phyloP scores from a whole-genome alignment of 331 rosid genomes.

The Erythrophleum ivorense region DNA sequence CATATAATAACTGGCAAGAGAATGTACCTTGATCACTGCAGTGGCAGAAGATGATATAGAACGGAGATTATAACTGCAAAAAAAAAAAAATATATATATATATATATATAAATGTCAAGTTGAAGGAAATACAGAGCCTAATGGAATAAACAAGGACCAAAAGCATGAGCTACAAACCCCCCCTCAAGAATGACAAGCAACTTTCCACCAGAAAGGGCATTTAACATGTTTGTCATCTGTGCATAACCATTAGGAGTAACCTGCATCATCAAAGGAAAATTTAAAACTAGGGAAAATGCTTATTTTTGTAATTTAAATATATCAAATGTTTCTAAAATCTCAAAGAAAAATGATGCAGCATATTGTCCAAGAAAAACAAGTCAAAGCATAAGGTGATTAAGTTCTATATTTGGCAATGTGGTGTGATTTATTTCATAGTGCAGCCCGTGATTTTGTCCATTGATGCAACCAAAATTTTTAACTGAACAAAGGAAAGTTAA shows the following conservation, averaged over 20 bases:
- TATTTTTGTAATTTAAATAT: conserved; percentile 17
- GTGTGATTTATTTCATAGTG: conserved; percentile 28
- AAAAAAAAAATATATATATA: too few relatives aligned
- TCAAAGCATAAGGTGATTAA: conserved; percentile 14
- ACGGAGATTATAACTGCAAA: conserved; percentile 95
- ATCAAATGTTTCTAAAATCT: conserved; percentile 13
- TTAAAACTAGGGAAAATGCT: conserved; percentile 25
- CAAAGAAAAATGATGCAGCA: conserved; percentile 18
- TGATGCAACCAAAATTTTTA: conserved; percentile 8
- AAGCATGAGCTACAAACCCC: conserved; percentile 74
- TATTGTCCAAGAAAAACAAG: conserved; percentile 18
- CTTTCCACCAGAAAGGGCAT: conserved; percentile 81
- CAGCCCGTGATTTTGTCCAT: conserved; percentile 24
- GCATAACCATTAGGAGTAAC: conserved; percentile 96
- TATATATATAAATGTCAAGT: conserved; percentile 33
- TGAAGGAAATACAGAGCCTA: conserved; percentile 29
- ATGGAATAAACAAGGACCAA: conserved; percentile 37
- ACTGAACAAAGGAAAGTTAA: neutral
- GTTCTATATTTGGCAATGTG: conserved; percentile 20
- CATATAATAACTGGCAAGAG: conserved; percentile 18
- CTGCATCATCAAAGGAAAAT: conserved; percentile 55
- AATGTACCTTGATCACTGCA: conserved; percentile 81
- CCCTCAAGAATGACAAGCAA: conserved; percentile 97
- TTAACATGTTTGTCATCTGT: conserved; percentile 85
- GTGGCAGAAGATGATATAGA: conserved; percentile 95